phyloP scores from a whole-genome alignment of 2,329 filamentous ascomycete species.

The Colletotrichum shisoi region DNA sequence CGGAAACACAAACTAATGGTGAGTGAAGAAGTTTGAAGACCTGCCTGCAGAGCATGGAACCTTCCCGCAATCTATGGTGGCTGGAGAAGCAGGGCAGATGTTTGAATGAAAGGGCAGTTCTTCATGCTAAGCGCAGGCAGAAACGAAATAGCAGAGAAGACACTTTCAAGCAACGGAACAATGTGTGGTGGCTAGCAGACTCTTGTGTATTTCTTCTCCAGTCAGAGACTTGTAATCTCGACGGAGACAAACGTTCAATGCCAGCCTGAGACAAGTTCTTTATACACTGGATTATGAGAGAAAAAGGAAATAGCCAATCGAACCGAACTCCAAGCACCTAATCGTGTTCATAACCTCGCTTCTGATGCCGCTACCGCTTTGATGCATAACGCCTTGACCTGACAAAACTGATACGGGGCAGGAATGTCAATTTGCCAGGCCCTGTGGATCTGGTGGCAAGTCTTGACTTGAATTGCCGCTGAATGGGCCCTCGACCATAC shows the following conservation, averaged over 20 bases:
- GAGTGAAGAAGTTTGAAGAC: not conserved
- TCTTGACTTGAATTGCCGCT: constrained; percentile 8
- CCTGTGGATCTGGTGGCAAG: constrained; percentile 41
- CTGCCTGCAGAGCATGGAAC: not conserved
- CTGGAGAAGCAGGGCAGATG: not conserved
- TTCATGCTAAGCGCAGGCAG: not conserved
- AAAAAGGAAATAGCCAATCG: not conserved
- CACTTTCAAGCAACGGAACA: not conserved
- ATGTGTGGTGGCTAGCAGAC: constrained; percentile 1
- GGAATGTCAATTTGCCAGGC: not conserved
- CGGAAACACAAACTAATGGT: not conserved
- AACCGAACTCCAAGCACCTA: constrained; percentile 28
- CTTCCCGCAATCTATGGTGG: not conserved
- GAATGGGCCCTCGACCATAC: not conserved
- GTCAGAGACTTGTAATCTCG: not conserved
- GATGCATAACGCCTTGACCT: constrained; percentile 34
- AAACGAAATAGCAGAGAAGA: not conserved
- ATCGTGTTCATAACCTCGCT: constrained; percentile 34
- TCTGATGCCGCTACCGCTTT: constrained; percentile 31
- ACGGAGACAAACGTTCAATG: not conserved
- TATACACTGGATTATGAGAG: constrained; percentile 7
- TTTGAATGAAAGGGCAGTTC: not conserved
- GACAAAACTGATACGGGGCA: constrained; percentile 11
- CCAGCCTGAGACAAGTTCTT: not conserved
- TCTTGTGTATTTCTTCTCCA: constrained; percentile 2